Evolutionary conservation across 164 flowering plant species (phyloP).

Genomic region (Vitis rupestris): DNA sequence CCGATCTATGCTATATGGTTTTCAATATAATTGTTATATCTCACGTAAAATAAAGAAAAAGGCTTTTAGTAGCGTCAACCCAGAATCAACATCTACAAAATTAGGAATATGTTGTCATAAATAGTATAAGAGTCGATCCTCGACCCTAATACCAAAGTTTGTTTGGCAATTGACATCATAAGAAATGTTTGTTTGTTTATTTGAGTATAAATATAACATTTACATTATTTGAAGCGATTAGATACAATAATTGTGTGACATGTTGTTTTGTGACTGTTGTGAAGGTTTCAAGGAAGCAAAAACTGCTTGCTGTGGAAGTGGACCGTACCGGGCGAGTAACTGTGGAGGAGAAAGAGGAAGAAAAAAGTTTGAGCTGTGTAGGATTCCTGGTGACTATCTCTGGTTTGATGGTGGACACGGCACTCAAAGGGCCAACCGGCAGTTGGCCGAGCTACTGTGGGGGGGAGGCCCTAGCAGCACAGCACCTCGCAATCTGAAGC

Average conservation of each 20-base stretch:
- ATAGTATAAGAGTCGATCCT: too few species aligned
- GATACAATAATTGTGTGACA: too few species aligned
- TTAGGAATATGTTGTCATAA: too few species aligned
- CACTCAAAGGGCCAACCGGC: conserved; percentile 21
- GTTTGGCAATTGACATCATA: too few species aligned
- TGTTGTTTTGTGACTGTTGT: background rate
- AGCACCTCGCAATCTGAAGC: conserved; percentile 11
- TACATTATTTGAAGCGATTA: too few species aligned
- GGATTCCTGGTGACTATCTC: conserved; percentile 20
- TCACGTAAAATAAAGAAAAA: too few species aligned
- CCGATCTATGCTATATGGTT: too few species aligned
- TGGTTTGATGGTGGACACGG: conserved; percentile 30
- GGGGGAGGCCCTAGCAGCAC: conserved; percentile 3
- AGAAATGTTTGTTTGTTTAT: too few species aligned
- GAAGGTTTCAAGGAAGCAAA: conserved; percentile 31
- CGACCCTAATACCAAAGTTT: too few species aligned
- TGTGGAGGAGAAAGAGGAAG: conserved; percentile 14
- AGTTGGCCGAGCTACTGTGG: conserved; percentile 30
- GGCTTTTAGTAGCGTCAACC: too few species aligned
- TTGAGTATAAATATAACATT: too few species aligned
- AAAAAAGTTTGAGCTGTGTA: conserved; percentile 18
- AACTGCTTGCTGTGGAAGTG: conserved; percentile 30
- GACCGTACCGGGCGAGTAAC: conserved; percentile 17
- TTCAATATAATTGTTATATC: too few species aligned
- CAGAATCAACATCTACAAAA: background rate